Conservation (phyloP, 2,329 filamentous ascomycete species). For the Venturia carpophila region DNA sequence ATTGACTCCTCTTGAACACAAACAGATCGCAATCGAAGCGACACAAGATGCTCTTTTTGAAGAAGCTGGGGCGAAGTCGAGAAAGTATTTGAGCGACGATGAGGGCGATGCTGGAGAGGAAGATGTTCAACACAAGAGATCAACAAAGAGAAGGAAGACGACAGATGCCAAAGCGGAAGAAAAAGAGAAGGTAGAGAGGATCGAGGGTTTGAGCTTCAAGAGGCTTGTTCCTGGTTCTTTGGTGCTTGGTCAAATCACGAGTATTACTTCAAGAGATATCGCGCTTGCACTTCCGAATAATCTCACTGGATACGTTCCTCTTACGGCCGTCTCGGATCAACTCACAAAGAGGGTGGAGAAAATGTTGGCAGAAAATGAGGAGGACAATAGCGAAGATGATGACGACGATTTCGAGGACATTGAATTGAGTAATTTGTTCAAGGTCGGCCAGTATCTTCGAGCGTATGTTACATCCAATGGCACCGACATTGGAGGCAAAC, state of each 20-base stretch:
- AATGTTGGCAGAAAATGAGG: slow-evolving; percentile 53
- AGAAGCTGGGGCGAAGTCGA: slow-evolving; percentile 58
- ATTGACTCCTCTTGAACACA: slow-evolving; percentile 87
- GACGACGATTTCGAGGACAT: slow-evolving; percentile 52
- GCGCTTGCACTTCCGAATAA: slow-evolving; percentile 86
- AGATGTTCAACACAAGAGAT: slow-evolving; percentile 43
- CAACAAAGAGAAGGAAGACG: slow-evolving; percentile 41
- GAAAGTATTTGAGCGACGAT: slow-evolving; percentile 38
- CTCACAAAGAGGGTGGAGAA: slow-evolving; percentile 69
- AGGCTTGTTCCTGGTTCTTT: slow-evolving; percentile 77
- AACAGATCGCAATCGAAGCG: slow-evolving; percentile 91
- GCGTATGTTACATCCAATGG: slow-evolving; percentile 73
- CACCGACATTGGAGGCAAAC: slow-evolving; percentile 56
- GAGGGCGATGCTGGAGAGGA: slow-evolving; percentile 37
- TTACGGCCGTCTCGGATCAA: slow-evolving; percentile 81
- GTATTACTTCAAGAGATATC: slow-evolving; percentile 72
- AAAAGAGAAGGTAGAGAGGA: slow-evolving; percentile 15
- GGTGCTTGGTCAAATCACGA: slow-evolving; percentile 76
- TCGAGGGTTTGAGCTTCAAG: slow-evolving; percentile 19
- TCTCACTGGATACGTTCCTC: slow-evolving; percentile 76
- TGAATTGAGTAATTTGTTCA: slow-evolving; percentile 68
- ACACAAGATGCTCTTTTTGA: slow-evolving; percentile 88
- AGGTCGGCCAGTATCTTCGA: slow-evolving; percentile 78
- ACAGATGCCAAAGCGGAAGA: slow-evolving; percentile 35
- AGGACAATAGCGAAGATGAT: slow-evolving; percentile 48